Conservation (phyloP, 2,329 filamentous ascomycete genomes). For the Knoxdaviesia proteae region DNA sequence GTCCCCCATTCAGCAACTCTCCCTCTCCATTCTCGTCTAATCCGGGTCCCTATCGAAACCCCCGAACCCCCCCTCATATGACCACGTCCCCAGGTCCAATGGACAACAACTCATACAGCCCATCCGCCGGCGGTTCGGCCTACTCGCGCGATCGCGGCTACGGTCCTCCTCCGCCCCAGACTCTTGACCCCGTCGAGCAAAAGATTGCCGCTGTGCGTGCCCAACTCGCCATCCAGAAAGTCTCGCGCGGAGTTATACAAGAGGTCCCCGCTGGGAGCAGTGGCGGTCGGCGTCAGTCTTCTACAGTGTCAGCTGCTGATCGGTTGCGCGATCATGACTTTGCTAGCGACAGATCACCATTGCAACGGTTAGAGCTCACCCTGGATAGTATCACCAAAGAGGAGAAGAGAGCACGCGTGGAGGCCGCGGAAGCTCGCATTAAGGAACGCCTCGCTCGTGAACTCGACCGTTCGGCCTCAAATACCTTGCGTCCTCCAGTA, state of each 20-base stretch:
- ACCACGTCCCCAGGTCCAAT: no score
- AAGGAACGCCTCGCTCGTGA: slow-evolving; percentile 35
- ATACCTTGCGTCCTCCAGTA: no score
- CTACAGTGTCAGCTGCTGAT: background rate
- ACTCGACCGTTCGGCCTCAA: slow-evolving; percentile 5
- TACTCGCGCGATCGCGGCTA: no score
- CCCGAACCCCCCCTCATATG: no score
- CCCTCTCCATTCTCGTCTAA: slow-evolving; percentile 7
- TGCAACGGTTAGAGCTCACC: slow-evolving; percentile 83
- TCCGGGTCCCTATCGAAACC: no score
- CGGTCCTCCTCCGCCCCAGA: no score
- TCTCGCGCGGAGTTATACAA: background rate
- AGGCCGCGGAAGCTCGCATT: slow-evolving; percentile 59
- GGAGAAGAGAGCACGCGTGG: slow-evolving; percentile 69
- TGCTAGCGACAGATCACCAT: slow-evolving; percentile 67
- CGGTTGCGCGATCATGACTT: slow-evolving; percentile 17
- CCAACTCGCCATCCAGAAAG: no score
- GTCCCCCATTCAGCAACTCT: slow-evolving; percentile 14
- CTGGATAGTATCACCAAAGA: slow-evolving; percentile 88
- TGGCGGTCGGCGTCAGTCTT: background rate
- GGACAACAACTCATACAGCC: no score
- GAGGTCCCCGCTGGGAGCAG: background rate
- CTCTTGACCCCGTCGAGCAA: no score
- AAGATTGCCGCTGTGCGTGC: no score
- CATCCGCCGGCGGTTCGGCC: no score